These are phyloP conservation scores for Solanum piurae DNA, from an alignment of 257 asterid species.

Conservation along the genomic window DNA sequence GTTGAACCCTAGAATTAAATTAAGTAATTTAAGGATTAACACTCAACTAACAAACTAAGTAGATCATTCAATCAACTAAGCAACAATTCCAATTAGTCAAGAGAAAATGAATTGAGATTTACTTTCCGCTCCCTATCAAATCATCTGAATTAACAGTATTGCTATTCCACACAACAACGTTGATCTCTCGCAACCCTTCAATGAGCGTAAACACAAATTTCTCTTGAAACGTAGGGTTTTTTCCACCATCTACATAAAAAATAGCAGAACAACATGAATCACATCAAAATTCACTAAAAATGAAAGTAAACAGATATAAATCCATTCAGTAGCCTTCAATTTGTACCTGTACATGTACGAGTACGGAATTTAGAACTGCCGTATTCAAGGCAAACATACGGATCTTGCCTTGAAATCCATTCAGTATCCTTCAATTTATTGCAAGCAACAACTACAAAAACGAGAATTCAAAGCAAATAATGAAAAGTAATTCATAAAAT, in stretches of 20 bases:
- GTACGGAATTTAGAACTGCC: conserved; percentile 67
- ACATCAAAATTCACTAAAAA: background rate
- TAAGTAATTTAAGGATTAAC: background rate
- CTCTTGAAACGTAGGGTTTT: conserved; percentile 88
- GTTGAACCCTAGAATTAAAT: conserved; percentile 45
- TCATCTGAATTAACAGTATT: conserved; percentile 69
- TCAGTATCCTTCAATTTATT: conserved; percentile 75
- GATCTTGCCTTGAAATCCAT: conserved; percentile 99
- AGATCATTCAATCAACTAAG: background rate
- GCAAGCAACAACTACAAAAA: conserved; percentile 61
- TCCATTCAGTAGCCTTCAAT: background rate
- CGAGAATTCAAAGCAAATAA: background rate
- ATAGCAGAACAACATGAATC: background rate
- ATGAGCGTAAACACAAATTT: conserved; percentile 67
- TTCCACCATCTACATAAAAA: conserved; percentile 69
- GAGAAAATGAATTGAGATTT: background rate
- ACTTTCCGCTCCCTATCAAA: conserved; percentile 93
- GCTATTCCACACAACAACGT: conserved; percentile 79
- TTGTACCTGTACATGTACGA: conserved; percentile 78
- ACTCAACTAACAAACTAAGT: background rate
- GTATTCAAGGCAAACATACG: conserved; percentile 79
- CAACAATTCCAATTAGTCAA: background rate
- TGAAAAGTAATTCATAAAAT: background rate
- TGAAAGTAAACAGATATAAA: background rate
- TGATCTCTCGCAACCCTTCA: conserved; percentile 74